Base-by-base conservation (phyloP, 2,329 filamentous ascomycete species). In the Colletotrichum noveboracense region DNA sequence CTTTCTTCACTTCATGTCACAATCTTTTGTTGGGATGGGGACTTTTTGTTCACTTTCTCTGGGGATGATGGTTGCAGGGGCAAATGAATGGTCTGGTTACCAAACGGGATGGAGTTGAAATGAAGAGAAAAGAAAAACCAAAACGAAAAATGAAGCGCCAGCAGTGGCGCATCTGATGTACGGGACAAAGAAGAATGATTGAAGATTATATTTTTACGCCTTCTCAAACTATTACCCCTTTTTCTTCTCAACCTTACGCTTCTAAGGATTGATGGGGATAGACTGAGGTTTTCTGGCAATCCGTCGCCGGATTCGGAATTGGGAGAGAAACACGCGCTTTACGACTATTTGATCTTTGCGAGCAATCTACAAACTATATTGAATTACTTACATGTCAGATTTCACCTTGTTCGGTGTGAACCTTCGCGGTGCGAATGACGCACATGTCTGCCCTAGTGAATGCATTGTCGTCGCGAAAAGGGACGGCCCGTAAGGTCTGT, bases 301-400 rank as follows among this genome's bases (percentile, higher is more conserved):
- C 84, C 82, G 84, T 83, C 84, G 81, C 85, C 83, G 85, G 85
- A 86, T 86, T 79, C 81, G 85, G 85, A 86, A 86, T 79, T 81
- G 66, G 62, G 66, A 65, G 58, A 70, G 65, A 73, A 72, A 77
- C 32, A 72, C 52, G 60, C 38, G 48, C 43, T 64, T 62, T 62
- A 34, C 7, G 38, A 73, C 56, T 32, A 36, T 30, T 32, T 52
- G 36, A 62, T 62, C 36, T 67, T 14, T 58, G 28, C 58, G 24
- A 61, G 24, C 58, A 61, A 61, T 34, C 26, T 61, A 61, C 28
- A 58, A 24, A 34, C 18, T 26, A 18, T 21, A 26, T 32, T 62
- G 28, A 62, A 24, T 18, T 52, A 30, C 9, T 12, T n/a, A 12
- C 21, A 1, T 18, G n/a, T 65, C 21, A 24, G n/a, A 38, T 12